These are phyloP conservation scores for Angomonas deanei DNA, from an alignment of 208 protist genomes.

Conservation along the genomic window DNA sequence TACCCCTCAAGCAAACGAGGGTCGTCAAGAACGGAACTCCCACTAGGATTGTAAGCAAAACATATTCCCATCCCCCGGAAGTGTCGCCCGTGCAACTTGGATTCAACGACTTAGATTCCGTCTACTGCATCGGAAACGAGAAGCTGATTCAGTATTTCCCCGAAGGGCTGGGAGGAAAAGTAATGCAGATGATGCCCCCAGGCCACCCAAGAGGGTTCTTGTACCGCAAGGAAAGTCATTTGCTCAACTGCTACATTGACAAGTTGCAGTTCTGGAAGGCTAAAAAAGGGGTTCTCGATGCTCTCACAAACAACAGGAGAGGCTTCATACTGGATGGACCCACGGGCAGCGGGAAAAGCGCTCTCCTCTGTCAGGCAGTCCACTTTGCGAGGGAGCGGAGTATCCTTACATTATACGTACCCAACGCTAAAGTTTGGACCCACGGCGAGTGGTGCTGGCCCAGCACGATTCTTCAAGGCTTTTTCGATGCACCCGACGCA, in stretches of 20 bases:
- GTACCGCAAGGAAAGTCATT: conserved; percentile 85
- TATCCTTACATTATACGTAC: conserved; percentile 79
- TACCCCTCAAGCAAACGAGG: conserved; percentile 69
- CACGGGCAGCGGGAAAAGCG: conserved; percentile 83
- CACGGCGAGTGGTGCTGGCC: conserved; percentile 91
- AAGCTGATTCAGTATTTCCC: conserved; percentile 81
- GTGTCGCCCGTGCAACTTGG: conserved; percentile 42
- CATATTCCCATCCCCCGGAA: conserved; percentile 77
- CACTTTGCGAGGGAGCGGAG: conserved; percentile 75
- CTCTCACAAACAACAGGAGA: conserved; percentile 54
- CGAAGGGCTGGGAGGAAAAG: conserved; percentile 83
- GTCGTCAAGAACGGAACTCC: conserved; percentile 41
- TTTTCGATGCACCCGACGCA: conserved; percentile 89
- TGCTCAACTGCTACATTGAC: conserved; percentile 86
- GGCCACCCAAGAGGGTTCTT: conserved; percentile 87
- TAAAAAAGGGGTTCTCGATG: conserved; percentile 50
- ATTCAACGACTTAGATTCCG: conserved; percentile 85
- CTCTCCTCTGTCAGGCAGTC: conserved; percentile 84
- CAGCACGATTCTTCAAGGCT: conserved; percentile 84
- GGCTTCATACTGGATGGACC: conserved; percentile 88
- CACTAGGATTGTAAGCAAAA: conserved; percentile 57
- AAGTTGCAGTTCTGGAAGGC: conserved; percentile 79
- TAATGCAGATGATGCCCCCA: conserved; percentile 89
- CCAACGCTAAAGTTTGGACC: conserved; percentile 83
- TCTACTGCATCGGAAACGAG: conserved; percentile 90